Conservation (phyloP, 306 rosid genomes). For the Gillenia trifoliata region DNA sequence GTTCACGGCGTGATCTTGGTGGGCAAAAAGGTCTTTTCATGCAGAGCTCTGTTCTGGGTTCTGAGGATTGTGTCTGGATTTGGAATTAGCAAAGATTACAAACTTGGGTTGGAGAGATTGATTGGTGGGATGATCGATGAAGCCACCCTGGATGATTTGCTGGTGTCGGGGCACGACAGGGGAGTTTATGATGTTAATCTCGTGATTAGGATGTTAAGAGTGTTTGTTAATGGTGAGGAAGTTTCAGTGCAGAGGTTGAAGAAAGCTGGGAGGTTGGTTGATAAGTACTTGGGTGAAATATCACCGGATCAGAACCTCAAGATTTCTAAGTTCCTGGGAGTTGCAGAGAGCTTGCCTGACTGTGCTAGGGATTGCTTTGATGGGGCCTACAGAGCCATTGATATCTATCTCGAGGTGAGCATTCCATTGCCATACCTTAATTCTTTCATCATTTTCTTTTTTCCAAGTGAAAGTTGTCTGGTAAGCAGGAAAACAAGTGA, state of each 20-base stretch:
- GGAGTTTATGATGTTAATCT: conserved; percentile 65
- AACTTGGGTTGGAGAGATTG: conserved; percentile 54
- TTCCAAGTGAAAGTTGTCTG: neutral
- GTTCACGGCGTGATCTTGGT: conserved; percentile 44
- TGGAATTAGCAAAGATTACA: conserved; percentile 44
- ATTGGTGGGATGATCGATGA: conserved; percentile 61
- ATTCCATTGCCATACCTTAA: neutral
- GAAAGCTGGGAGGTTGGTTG: conserved; percentile 58
- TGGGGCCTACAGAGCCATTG: conserved; percentile 72
- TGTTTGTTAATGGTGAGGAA: conserved; percentile 38
- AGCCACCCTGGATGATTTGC: conserved; percentile 66
- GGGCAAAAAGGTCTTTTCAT: conserved; percentile 50
- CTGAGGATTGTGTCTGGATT: conserved; percentile 50
- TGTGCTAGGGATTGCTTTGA: conserved; percentile 62
- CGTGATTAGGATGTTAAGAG: conserved; percentile 53
- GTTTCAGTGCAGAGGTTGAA: conserved; percentile 41
- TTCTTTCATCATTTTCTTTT: neutral
- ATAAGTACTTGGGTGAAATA: conserved; percentile 63
- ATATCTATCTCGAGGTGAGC: conserved; percentile 68
- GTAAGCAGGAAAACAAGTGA: neutral
- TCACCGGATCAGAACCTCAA: conserved; percentile 69
- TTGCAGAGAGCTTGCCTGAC: conserved; percentile 66
- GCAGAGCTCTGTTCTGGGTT: conserved; percentile 64
- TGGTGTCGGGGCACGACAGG: conserved; percentile 45
- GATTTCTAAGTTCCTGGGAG: conserved; percentile 60